Evolutionary conservation across 176 grass and related monocot genomes (phyloP).

Genomic region (Hsuehochloa calcarea): DNA sequence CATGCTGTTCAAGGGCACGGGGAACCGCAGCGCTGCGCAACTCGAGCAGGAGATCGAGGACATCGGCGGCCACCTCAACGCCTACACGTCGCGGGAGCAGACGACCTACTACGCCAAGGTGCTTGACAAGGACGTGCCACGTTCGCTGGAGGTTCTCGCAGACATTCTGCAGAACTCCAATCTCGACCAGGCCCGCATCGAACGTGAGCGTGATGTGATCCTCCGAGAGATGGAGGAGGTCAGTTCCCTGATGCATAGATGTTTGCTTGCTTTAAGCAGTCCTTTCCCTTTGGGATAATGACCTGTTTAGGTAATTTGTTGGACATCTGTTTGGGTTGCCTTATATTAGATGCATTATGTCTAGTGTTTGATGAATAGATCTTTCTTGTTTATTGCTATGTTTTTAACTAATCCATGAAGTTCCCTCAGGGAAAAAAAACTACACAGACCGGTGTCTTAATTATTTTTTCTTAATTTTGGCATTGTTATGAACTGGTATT

Average conservation of each 20-base stretch:
- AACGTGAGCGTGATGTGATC: slow-evolving; percentile 78
- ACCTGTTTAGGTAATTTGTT: background rate
- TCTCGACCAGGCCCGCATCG: slow-evolving; percentile 59
- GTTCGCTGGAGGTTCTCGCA: slow-evolving; percentile 65
- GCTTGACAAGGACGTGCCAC: slow-evolving; percentile 80
- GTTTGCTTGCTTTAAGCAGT: background rate
- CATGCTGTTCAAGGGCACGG: slow-evolving; percentile 98
- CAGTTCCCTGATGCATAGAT: slow-evolving; percentile 20
- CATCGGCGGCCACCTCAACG: slow-evolving; percentile 92
- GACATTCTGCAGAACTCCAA: slow-evolving; percentile 90
- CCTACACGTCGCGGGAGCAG: slow-evolving; percentile 96
- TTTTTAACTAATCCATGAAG: background rate
- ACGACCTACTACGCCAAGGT: slow-evolving; percentile 92
- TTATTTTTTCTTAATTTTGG: background rate
- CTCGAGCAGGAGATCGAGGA: slow-evolving; percentile 97
- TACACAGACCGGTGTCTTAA: background rate
- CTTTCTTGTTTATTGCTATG: background rate
- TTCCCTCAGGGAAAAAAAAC: background rate
- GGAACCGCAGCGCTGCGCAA: slow-evolving; percentile 50
- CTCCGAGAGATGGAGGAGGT: slow-evolving; percentile 99
- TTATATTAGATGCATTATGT: background rate
- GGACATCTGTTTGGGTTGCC: background rate
- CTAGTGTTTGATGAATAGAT: background rate
- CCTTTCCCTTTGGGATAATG: background rate
- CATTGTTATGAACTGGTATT: background rate